phyloP scores from a whole-genome alignment of 192 early-diverging fungal genomes.

The Spizellomyces sp. region DNA sequence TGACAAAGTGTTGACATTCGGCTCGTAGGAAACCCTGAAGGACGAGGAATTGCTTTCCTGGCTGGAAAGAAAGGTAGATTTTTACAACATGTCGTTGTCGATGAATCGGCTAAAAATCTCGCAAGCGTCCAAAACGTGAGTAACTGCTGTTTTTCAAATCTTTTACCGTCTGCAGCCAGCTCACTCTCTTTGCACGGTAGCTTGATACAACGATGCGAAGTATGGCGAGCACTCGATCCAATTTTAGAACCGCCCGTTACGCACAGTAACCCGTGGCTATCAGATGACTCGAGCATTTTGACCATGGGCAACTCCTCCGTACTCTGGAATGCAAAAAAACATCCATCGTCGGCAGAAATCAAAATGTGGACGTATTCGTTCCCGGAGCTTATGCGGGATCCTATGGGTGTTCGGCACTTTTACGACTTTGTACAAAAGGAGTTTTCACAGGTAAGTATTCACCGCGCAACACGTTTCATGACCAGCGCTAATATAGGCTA shows the following conservation, averaged over 20 bases:
- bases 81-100: slow-evolving; percentile 25
- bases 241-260: slow-evolving; percentile 22
- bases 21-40: slow-evolving; percentile 12
- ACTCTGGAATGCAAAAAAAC: slow-evolving; percentile 3
- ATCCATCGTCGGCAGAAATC: slow-evolving; percentile 34
- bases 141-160: not conserved
- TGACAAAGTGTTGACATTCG: not conserved
- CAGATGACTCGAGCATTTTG: slow-evolving; percentile 33
- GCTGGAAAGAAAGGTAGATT: slow-evolving; percentile 35
- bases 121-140: slow-evolving; percentile 35
- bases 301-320: slow-evolving; percentile 1
- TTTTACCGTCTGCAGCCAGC: not conserved
- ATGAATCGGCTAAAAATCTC: slow-evolving; percentile 40
- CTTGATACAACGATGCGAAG: slow-evolving; percentile 29
- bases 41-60: slow-evolving; percentile 26
- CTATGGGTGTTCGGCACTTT: slow-evolving; percentile 41
- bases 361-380: slow-evolving; percentile 39
- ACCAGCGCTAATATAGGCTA: not conserved
- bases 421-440: slow-evolving; percentile 35
- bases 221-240: slow-evolving; percentile 39
- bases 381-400: slow-evolving; percentile 37
- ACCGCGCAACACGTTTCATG: not conserved
- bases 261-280: slow-evolving; percentile 37
- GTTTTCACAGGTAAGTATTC: slow-evolving; percentile 27
- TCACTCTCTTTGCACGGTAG: slow-evolving; percentile 11